These are phyloP conservation scores for Malassezia yamatoensis DNA, from an alignment of 1,284 basidiomycete species.

Conservation along the genomic window DNA sequence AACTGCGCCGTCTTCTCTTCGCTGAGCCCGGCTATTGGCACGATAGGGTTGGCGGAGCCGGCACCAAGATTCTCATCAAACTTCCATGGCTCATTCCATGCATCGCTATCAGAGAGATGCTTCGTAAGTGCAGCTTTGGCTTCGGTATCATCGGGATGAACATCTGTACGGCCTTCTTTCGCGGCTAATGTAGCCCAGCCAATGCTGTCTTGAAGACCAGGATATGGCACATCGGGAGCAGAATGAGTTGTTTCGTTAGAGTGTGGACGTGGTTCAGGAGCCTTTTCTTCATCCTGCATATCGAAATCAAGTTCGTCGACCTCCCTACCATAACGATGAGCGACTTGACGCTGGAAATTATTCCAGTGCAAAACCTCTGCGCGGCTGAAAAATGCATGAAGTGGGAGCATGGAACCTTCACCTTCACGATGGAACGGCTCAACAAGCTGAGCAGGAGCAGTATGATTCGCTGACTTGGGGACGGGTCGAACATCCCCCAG, in stretches of 20 bases:
- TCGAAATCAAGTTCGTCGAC: not conserved
- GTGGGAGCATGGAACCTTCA: not conserved
- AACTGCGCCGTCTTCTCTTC: not conserved
- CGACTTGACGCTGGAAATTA: not conserved
- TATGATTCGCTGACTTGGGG: not conserved
- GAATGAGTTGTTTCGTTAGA: not conserved
- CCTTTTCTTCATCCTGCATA: not conserved
- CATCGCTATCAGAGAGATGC: not conserved
- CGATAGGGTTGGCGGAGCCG: not conserved
- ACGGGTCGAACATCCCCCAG: not conserved
- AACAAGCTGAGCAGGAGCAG: not conserved
- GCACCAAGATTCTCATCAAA: slow-evolving; percentile 2
- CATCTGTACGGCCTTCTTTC: not conserved
- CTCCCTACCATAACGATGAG: not conserved
- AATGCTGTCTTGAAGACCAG: not conserved
- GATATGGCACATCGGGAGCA: not conserved
- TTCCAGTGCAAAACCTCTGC: not conserved
- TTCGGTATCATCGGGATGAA: not conserved
- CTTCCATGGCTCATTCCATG: slow-evolving; percentile 14
- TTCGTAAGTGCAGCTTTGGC: not conserved
- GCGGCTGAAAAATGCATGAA: not conserved
- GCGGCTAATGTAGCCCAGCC: not conserved
- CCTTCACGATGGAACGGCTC: not conserved
- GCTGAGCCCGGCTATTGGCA: not conserved
- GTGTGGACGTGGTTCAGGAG: not conserved